Evolutionary conservation across 2,329 filamentous ascomycete genomes (phyloP), one percentile per base, ranked within the genome.

Genomic region (Clonostachys chloroleuca): DNA sequence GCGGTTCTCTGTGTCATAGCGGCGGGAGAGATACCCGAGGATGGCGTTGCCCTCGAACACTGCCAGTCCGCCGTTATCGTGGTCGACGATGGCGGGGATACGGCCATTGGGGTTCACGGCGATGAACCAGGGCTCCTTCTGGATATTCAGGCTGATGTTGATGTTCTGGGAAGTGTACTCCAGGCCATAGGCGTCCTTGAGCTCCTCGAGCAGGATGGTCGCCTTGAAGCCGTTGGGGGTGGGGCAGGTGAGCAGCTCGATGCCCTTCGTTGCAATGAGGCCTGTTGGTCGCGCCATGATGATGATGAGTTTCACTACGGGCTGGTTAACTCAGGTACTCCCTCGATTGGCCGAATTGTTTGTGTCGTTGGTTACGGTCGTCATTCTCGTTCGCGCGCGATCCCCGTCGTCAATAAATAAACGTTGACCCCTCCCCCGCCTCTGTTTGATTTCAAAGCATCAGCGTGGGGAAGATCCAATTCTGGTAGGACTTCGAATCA

Each of bases 191-290:
- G 77, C 77, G n/a, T 75, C 81, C 55, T 81, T 83, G 44, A 95
- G 77, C 69, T 95, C 91, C 68, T 95, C 89, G 14, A 96, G 72
- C 12, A 89, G 78, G 54, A 95, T 95, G 48, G 88, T 91, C 52
- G 90, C 81, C 66, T 95, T 95, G 75, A 94, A 86, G 53, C 91
- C 90, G 68, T 96, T 96, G 40, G 92, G 90, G 45, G 91, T 96
- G 36, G 14, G 68, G 52, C 70, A 78, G 1, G 81, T 86, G 34
- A 86, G 66, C 49, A 85, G 74, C 67, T 86, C 82, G 50, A 86
- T 81, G 63, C 83, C 83, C 45, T 77, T 78, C 53, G 73, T 79
- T 55, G 80, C 81, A 53, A 81, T 78, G 50, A 83, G 68, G 48
- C 81, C 80, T 5, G 73, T 80, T 14, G 63, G 61, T 47, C 60